Evolutionary conservation across 2,329 filamentous ascomycete genomes (phyloP).

Genomic region (Fusarium sp.): DNA sequence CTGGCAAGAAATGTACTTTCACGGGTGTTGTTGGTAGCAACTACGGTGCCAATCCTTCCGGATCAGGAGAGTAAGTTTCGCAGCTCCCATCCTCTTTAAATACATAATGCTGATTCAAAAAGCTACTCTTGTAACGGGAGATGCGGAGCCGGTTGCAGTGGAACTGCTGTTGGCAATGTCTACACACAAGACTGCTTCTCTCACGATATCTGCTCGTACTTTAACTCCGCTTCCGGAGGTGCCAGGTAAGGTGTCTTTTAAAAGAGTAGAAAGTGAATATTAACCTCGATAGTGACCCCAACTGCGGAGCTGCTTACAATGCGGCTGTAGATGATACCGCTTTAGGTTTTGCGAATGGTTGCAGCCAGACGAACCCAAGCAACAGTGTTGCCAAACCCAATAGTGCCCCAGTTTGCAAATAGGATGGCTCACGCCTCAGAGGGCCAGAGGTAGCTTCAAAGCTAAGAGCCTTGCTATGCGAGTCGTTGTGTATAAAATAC

Average conservation of each 20-base stretch:
- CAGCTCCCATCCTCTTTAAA: accelerated
- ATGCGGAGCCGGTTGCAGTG: conserved; percentile 58
- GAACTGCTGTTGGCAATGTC: conserved; percentile 55
- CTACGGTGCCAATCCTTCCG: conserved; percentile 54
- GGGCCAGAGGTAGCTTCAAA: accelerated
- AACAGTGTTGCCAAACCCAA: conserved; percentile 41
- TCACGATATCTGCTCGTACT: conserved; percentile 62
- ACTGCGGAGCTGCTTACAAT: conserved; percentile 57
- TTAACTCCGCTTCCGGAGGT: conserved; percentile 58
- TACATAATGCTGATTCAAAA: neutral
- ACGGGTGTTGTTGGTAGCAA: conserved; percentile 58
- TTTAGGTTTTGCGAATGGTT: conserved; percentile 48
- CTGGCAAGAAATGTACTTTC: conserved; percentile 54
- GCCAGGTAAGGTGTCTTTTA: conserved; percentile 47
- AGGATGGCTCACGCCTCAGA: accelerated
- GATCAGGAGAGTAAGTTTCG: conserved; percentile 54
- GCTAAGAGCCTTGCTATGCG: accelerated
- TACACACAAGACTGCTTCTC: conserved; percentile 63
- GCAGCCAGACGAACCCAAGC: conserved; percentile 49
- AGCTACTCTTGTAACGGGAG: conserved; percentile 62
- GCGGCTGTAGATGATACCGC: conserved; percentile 56
- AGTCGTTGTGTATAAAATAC: no score
- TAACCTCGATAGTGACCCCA: conserved; percentile 51
- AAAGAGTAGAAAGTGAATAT: neutral
- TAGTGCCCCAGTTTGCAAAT: conserved; percentile 41